A percentile compares a stretch with the other conserved stretches of the same genome.
Conservation (phyloP, 495 filamentous ascomycete species). For the Xylaria sp. region DNA sequence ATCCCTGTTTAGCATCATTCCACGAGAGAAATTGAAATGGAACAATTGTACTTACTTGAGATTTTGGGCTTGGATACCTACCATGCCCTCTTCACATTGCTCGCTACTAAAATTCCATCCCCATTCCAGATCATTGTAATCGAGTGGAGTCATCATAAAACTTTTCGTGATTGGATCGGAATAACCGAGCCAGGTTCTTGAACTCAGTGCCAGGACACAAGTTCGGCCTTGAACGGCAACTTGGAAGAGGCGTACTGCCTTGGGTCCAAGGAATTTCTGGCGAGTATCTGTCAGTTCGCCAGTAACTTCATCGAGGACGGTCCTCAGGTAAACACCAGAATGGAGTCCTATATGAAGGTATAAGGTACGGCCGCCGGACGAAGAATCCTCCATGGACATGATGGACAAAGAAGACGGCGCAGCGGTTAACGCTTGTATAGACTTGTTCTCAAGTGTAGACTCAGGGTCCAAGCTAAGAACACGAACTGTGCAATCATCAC, state of each 20-base stretch:
- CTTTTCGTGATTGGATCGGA: conserved; percentile 79
- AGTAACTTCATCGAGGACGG: conserved; percentile 90
- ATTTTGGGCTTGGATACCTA: conserved; percentile 90
- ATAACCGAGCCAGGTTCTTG: conserved; percentile 92
- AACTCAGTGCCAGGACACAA: conserved; percentile 89
- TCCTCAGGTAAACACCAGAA: conserved; percentile 93
- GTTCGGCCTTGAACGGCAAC: conserved; percentile 83
- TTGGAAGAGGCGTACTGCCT: conserved; percentile 83
- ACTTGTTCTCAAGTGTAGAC: conserved; percentile 87
- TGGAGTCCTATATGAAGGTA: conserved; percentile 95
- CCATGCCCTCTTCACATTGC: conserved; percentile 91
- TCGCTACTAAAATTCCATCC: conserved; percentile 96
- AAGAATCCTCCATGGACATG: conserved; percentile 90
- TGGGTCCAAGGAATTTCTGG: conserved; percentile 90
- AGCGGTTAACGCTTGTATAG: conserved; percentile 89
- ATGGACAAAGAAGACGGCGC: conserved; percentile 90
- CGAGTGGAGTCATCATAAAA: conserved; percentile 90
- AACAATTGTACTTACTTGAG: conserved; percentile 70
- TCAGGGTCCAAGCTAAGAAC: conserved; percentile 91
- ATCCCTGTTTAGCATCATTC: conserved; percentile 74
- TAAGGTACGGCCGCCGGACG: conserved; percentile 72
- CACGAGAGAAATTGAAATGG: conserved; percentile 31
- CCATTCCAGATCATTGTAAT: conserved; percentile 87
- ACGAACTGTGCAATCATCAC: conserved; percentile 93
- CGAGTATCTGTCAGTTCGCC: conserved; percentile 94